phyloP scores from a whole-genome alignment of 805 yeast genomes.

The Kodamaea lidongshanica region DNA sequence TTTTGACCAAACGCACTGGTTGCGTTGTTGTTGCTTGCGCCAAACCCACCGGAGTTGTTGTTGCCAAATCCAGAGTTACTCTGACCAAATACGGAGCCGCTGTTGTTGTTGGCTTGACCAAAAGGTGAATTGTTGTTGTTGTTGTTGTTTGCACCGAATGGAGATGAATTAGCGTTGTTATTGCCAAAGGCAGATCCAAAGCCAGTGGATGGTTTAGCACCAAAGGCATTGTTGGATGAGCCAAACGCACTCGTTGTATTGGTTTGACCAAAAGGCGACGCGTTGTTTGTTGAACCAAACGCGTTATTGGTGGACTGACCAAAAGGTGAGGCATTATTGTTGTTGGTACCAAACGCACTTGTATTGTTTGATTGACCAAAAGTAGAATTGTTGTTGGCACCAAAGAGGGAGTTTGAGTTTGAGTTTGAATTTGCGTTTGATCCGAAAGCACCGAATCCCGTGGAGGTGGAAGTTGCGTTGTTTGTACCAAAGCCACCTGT shows the following conservation, averaged over 20 bases:
- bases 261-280: slow-evolving; percentile 20
- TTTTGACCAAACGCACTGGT: slow-evolving; percentile 25
- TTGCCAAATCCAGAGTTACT: slow-evolving; percentile 13
- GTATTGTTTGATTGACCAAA: slow-evolving; percentile 22
- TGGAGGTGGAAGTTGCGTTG: slow-evolving; percentile 3
- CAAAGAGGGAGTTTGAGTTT: slow-evolving; percentile 11
- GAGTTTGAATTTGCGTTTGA: slow-evolving; percentile 4
- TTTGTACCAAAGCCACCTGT: slow-evolving; percentile 25
- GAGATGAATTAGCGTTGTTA: slow-evolving; percentile 1
- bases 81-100: slow-evolving; percentile 5
- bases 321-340: slow-evolving; percentile 22
- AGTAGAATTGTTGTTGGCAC: slow-evolving; percentile 13
- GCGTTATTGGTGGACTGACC: slow-evolving; percentile 23
- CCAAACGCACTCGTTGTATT: slow-evolving; percentile 22
- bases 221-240: slow-evolving; percentile 14
- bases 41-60: slow-evolving; percentile 20
- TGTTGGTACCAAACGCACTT: slow-evolving; percentile 18
- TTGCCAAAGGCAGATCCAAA: slow-evolving; percentile 28
- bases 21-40: slow-evolving; percentile 14
- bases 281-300: slow-evolving; percentile 33
- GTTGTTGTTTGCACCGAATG: slow-evolving; percentile 12
- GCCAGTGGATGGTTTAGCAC: slow-evolving; percentile 9
- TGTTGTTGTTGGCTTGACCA: slow-evolving; percentile 17
- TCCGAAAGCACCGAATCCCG: slow-evolving; percentile 26
- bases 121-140: slow-evolving; percentile 17